These are phyloP conservation scores for Knoxdaviesia capensis DNA, from an alignment of 2,329 filamentous ascomycete species.

Conservation along the genomic window DNA sequence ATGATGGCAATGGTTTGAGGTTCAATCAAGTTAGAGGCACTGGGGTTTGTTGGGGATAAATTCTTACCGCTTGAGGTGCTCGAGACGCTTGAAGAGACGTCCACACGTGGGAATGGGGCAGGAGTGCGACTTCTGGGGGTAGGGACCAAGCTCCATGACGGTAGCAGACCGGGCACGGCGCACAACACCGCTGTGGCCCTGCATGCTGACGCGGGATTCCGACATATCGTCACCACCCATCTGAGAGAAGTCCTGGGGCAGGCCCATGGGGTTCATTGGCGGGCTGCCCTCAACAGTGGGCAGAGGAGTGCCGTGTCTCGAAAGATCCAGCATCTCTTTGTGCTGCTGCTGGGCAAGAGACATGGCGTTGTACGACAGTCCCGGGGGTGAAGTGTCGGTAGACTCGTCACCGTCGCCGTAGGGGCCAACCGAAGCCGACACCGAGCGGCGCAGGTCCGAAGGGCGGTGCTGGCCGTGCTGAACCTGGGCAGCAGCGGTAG, in stretches of 20 bases:
- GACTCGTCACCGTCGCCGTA: slow-evolving; percentile 64
- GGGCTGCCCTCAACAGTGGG: slow-evolving; percentile 70
- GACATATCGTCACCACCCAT: slow-evolving; percentile 42
- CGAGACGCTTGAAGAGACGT: slow-evolving; percentile 92
- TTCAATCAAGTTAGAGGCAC: no score
- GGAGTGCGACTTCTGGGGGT: slow-evolving; percentile 94
- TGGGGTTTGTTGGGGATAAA: slow-evolving; percentile 10
- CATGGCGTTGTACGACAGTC: slow-evolving; percentile 52
- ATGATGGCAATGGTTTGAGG: no score
- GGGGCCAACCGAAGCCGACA: slow-evolving; percentile 71
- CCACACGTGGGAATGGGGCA: slow-evolving; percentile 98
- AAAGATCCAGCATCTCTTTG: slow-evolving; percentile 64
- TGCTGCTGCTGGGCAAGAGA: slow-evolving; percentile 43
- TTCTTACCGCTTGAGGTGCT: slow-evolving; percentile 95
- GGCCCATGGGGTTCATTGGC: slow-evolving; percentile 46
- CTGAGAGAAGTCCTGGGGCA: slow-evolving; percentile 49
- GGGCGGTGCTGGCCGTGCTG: slow-evolving; percentile 37
- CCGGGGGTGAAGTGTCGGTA: slow-evolving; percentile 59
- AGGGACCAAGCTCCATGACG: slow-evolving; percentile 88
- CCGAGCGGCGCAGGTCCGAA: slow-evolving; percentile 77
- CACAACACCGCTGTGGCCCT: slow-evolving; percentile 55
- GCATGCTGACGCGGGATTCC: slow-evolving; percentile 44
- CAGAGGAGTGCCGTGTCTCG: slow-evolving; percentile 76
- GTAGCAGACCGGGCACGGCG: slow-evolving; percentile 86
- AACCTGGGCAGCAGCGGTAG: slow-evolving; percentile 36